Conservation (phyloP, 306 rosid species). For the Ormosia emarginata region DNA sequence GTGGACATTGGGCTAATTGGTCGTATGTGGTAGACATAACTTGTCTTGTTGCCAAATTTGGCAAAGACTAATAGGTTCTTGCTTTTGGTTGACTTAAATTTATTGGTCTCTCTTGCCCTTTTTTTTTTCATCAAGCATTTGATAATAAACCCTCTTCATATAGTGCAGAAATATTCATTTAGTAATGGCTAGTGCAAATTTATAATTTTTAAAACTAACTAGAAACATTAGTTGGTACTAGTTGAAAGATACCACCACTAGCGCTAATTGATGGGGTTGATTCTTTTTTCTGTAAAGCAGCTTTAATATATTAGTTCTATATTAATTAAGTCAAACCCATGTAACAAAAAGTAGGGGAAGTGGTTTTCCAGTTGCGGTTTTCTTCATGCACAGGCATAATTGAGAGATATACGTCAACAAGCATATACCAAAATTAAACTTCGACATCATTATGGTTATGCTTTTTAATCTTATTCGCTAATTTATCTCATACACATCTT, state of each 20-base stretch:
- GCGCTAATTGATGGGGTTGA: not conserved
- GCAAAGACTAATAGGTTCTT: constrained; percentile 2
- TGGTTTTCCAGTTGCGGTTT: constrained; percentile 15
- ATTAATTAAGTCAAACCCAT: constrained; percentile 13
- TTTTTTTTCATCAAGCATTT: not conserved
- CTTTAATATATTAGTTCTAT: not conserved
- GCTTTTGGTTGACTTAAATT: constrained; percentile 18
- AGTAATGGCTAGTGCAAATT: constrained; percentile 20
- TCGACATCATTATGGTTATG: not conserved
- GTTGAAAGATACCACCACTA: constrained; percentile 31
- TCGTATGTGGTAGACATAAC: not conserved
- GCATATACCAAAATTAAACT: not conserved
- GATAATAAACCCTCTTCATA: not conserved
- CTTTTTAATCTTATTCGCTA: not conserved
- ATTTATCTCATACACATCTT: not conserved
- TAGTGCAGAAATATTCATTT: constrained; percentile 12
- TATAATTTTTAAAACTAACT: not conserved
- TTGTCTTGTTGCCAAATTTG: not conserved
- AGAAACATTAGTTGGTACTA: not conserved
- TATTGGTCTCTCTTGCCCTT: not conserved
- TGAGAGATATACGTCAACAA: not conserved
- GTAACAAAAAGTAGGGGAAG: not conserved
- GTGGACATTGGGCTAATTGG: not conserved
- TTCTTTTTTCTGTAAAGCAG: constrained; percentile 25
- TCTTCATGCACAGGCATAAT: not conserved